Conservation (phyloP, 257 asterid species). For the Jaltomata sinuosa region DNA sequence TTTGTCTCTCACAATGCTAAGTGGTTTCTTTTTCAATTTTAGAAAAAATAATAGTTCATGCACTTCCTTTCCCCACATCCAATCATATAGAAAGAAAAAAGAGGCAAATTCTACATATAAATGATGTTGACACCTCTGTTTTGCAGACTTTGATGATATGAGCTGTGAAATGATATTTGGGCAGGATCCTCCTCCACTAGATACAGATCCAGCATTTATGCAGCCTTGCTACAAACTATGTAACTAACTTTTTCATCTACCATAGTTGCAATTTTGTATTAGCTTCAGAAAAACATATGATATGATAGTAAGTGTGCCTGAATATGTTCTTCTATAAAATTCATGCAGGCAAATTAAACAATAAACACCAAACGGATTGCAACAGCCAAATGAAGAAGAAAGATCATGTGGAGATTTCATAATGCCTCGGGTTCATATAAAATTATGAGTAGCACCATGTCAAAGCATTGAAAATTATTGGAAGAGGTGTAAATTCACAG, state of each 20-base stretch:
- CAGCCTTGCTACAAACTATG: slow-evolving; percentile 84
- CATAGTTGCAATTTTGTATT: neutral
- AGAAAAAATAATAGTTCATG: neutral
- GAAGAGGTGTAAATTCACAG: neutral
- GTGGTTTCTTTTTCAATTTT: neutral
- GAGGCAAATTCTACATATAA: neutral
- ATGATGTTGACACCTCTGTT: neutral
- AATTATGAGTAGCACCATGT: neutral
- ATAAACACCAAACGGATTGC: slow-evolving; percentile 44
- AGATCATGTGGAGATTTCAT: neutral
- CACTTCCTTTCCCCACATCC: neutral
- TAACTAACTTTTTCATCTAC: slow-evolving; percentile 27
- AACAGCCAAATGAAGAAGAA: neutral
- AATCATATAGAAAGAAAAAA: slow-evolving; percentile 5
- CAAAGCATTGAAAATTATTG: neutral
- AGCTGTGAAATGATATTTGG: slow-evolving; percentile 96
- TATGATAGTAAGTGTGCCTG: neutral
- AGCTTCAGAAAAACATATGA: neutral
- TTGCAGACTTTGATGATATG: slow-evolving; percentile 91
- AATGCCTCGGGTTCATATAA: neutral
- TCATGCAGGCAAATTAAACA: slow-evolving; percentile 50
- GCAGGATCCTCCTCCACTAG: slow-evolving; percentile 55
- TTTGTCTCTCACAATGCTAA: neutral
- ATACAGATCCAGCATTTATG: slow-evolving; percentile 55
- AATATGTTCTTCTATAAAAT: neutral